Conservation (phyloP, 345 rosid species). For the Hibiscus syriacus region DNA sequence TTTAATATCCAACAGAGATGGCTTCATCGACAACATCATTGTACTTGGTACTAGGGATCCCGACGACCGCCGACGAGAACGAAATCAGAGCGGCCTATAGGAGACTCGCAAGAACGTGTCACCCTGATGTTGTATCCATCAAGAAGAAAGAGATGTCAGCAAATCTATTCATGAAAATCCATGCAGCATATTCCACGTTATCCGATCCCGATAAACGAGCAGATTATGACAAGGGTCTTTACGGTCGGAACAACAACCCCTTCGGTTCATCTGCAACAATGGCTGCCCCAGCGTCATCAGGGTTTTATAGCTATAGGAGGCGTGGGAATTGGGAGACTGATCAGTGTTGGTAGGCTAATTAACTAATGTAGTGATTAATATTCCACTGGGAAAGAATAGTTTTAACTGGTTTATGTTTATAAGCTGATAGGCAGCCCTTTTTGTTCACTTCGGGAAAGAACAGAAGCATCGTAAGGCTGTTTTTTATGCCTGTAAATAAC, state of each 20-base stretch:
- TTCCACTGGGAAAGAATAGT: neutral
- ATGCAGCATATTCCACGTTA: conserved; percentile 46
- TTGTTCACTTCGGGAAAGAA: neutral
- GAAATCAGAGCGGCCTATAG: conserved; percentile 57
- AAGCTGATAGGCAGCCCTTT: neutral
- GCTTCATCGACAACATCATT: conserved; percentile 25
- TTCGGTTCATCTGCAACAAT: conserved; percentile 17
- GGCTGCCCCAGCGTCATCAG: conserved; percentile 23
- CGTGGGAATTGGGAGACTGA: conserved; percentile 59
- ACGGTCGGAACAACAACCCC: neutral
- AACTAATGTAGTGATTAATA: neutral
- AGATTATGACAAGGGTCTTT: conserved; percentile 36
- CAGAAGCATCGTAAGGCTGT: neutral
- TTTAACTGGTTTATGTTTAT: neutral
- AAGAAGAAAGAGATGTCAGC: conserved; percentile 36
- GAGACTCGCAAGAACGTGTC: conserved; percentile 42
- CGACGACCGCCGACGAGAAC: conserved; percentile 26
- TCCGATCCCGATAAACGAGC: conserved; percentile 51
- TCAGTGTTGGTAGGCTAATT: conserved; percentile 58
- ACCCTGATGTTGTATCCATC: conserved; percentile 49
- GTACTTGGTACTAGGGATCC: conserved; percentile 48
- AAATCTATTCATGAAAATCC: conserved; percentile 38
- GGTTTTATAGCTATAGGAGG: conserved; percentile 18
- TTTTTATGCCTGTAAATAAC: neutral
- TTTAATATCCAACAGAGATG: neutral